Evolutionary conservation across 1,139 yeast species (phyloP).

Genomic region (Fermentozyma sake): DNA sequence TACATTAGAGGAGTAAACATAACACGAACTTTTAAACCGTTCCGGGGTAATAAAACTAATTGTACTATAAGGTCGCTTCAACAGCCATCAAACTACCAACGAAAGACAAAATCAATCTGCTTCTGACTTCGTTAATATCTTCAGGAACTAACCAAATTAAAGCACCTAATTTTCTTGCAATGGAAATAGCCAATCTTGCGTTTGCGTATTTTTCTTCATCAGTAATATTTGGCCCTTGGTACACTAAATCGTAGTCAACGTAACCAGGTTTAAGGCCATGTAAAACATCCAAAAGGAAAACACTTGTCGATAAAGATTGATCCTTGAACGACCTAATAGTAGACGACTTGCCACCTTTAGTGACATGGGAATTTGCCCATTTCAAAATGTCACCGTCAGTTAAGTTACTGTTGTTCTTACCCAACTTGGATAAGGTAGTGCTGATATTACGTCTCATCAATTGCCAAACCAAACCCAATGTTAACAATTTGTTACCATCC

Average conservation of each 20-base stretch:
- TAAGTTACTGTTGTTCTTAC: constrained; percentile 54
- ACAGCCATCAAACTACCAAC: constrained; percentile 87
- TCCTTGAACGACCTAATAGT: constrained; percentile 84
- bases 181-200: constrained; percentile 94
- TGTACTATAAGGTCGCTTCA: constrained; percentile 17
- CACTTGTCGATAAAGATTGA: constrained; percentile 66
- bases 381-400: constrained; percentile 80
- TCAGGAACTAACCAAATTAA: constrained; percentile 99
- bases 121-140: constrained; percentile 93
- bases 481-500: constrained; percentile 86
- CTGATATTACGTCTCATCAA: constrained; percentile 94
- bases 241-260: constrained; percentile 90
- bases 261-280: constrained; percentile 96
- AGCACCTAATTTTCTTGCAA: constrained; percentile 97
- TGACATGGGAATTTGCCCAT: constrained; percentile 89
- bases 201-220: constrained; percentile 90
- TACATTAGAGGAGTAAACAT: background rate
- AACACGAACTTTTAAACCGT: background rate
- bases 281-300: constrained; percentile 82
- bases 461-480: constrained; percentile 98
- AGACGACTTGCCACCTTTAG: constrained; percentile 72
- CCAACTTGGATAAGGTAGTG: constrained; percentile 70
- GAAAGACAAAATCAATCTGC: constrained; percentile 88
- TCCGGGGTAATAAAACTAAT: background rate
- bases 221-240: constrained; percentile 55